Evolutionary conservation across 176 grass and related monocot genomes (phyloP).

Genomic region (Microstegium vimineum): DNA sequence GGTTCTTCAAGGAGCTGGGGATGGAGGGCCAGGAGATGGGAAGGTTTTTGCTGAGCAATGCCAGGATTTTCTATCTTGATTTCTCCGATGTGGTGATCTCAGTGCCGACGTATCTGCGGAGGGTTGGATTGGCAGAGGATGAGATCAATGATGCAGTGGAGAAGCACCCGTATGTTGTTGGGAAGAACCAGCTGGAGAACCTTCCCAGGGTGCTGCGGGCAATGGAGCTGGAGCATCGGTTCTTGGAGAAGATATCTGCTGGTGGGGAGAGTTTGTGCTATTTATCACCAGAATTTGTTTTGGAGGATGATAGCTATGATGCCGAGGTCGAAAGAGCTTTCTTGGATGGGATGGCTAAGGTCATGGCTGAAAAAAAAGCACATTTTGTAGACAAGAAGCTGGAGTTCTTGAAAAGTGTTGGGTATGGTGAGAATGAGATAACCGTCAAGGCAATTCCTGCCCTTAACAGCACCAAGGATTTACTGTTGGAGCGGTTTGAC

Average conservation of each 20-base stretch:
- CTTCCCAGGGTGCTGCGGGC: constrained; percentile 53
- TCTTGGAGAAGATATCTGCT: constrained; percentile 48
- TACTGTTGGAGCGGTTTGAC: constrained; percentile 62
- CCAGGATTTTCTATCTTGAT: constrained; percentile 54
- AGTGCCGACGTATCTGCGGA: constrained; percentile 54
- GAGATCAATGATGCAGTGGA: constrained; percentile 25
- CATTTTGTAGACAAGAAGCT: constrained; percentile 43
- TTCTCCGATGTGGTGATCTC: constrained; percentile 52
- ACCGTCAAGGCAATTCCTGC: constrained; percentile 20
- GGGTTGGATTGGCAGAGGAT: constrained; percentile 41
- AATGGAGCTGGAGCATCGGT: constrained; percentile 44
- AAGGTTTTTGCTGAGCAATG: constrained; percentile 53
- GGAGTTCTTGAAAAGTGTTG: constrained; percentile 75
- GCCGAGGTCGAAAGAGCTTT: constrained; percentile 44
- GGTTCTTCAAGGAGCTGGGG: constrained; percentile 65
- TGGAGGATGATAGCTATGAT: constrained; percentile 48
- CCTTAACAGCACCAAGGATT: constrained; percentile 44
- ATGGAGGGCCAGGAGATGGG: constrained; percentile 47
- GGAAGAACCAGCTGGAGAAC: constrained; percentile 66
- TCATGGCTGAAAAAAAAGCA: constrained; percentile 38
- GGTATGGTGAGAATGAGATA: constrained; percentile 65
- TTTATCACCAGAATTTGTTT: constrained; percentile 55
- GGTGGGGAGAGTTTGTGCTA: constrained; percentile 31
- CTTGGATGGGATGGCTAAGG: constrained; percentile 44
- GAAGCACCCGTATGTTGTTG: constrained; percentile 61